Evolutionary conservation across 129 eudicot genomes (phyloP).

Genomic region (Artemisia argyi): DNA sequence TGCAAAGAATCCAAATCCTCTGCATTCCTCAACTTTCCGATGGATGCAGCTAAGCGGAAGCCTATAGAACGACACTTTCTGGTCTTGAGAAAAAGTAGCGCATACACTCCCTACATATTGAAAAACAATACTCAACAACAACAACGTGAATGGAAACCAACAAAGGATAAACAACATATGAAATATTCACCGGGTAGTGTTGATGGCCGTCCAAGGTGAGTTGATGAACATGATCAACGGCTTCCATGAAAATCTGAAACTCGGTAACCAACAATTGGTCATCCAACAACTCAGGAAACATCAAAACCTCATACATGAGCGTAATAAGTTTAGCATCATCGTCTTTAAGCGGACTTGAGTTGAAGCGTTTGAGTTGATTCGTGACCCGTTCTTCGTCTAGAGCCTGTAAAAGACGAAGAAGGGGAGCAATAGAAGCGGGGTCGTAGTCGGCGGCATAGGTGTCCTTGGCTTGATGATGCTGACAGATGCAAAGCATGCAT

Average conservation of each 20-base stretch:
- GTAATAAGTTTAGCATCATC: constrained; percentile 51
- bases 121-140: constrained; percentile 3
- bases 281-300: constrained; percentile 81
- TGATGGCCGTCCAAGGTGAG: constrained; percentile 73
- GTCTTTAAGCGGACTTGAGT: constrained; percentile 46
- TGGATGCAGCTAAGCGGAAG: constrained; percentile 72
- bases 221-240: constrained; percentile 78
- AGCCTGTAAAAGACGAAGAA: constrained; percentile 58
- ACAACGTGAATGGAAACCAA: constrained; percentile 3
- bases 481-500: constrained; percentile 84
- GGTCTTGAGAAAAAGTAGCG: constrained; percentile 73
- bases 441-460: constrained; percentile 76
- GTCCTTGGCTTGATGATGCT: constrained; percentile 89
- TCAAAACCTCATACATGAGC: constrained; percentile 92
- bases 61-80: constrained; percentile 86
- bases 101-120: constrained; percentile 79
- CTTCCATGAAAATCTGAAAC: constrained; percentile 78
- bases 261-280: constrained; percentile 63
- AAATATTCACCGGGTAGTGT: constrained; percentile 67
- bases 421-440: constrained; percentile 59
- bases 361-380: constrained; percentile 60
- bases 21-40: constrained; percentile 84
- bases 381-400: constrained; percentile 88
- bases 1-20: constrained; percentile 80
- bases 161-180: constrained; percentile 11